These are phyloP conservation scores for Pichia nakasei DNA, from an alignment of 805 yeast genomes.

Conservation along the genomic window DNA sequence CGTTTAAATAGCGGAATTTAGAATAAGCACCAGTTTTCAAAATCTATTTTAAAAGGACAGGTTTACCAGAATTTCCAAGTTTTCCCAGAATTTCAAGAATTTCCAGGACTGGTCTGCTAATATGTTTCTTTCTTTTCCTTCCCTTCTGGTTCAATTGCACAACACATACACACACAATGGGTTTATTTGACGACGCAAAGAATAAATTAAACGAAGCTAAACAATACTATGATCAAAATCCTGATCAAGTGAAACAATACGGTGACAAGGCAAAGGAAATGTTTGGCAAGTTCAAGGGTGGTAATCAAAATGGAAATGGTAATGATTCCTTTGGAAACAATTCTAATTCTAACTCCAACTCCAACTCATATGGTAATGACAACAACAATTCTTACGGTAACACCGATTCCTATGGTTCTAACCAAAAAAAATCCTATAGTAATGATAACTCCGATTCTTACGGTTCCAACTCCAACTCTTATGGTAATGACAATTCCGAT, in stretches of 20 bases:
- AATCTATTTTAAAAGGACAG: no score
- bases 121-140: not conserved
- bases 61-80: no score
- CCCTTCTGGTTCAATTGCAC: no score
- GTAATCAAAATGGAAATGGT: slow-evolving; percentile 16
- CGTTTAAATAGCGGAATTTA: no score
- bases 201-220: slow-evolving; percentile 1
- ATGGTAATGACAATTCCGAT: slow-evolving; percentile 19
- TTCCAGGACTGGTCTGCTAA: no score
- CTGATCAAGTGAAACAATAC: slow-evolving; percentile 1
- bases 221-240: slow-evolving; percentile 1
- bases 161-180: slow-evolving; percentile 11
- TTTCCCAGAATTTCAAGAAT: no score
- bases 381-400: slow-evolving; percentile 14
- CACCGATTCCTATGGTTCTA: slow-evolving; percentile 27
- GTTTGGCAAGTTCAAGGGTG: slow-evolving; percentile 16
- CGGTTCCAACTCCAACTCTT: slow-evolving; percentile 19
- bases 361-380: slow-evolving; percentile 22
- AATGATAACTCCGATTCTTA: slow-evolving; percentile 26
- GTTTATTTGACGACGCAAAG: slow-evolving; percentile 6
- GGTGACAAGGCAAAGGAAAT: slow-evolving; percentile 5
- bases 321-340: no score
- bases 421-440: slow-evolving; percentile 15
- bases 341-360: no score
- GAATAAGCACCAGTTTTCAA: no score